Evolutionary conservation across 2,329 filamentous ascomycete species (phyloP).

Genomic region (Ophiosphaerella narmari): DNA sequence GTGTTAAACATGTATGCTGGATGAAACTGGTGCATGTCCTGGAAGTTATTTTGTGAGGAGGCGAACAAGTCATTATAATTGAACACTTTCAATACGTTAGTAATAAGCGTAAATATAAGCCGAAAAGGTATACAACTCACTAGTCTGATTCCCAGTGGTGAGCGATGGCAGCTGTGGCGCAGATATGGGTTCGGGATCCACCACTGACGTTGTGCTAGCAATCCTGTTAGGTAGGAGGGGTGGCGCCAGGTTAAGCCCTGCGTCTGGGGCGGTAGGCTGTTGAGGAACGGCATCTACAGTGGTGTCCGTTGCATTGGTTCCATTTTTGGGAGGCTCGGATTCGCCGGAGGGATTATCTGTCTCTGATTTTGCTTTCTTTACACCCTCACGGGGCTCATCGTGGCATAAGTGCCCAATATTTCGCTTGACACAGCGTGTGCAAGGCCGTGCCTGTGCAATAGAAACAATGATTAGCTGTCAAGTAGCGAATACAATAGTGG

Average conservation of each 20-base stretch:
- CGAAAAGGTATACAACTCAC: conserved; percentile 61
- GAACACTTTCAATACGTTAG: conserved; percentile 61
- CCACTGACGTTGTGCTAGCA: conserved; percentile 62
- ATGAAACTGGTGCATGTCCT: conserved; percentile 94
- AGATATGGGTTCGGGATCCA: conserved; percentile 72
- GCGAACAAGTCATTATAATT: conserved; percentile 83
- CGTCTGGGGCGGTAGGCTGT: conserved; percentile 38
- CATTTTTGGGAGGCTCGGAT: conserved; percentile 35
- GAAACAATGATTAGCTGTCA: conserved; percentile 42
- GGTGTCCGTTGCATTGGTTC: conserved; percentile 35
- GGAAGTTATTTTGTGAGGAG: conserved; percentile 76
- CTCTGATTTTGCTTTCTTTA: conserved; percentile 75
- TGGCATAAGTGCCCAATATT: conserved; percentile 99
- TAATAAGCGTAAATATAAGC: conserved; percentile 22
- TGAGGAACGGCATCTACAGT: conserved; percentile 33
- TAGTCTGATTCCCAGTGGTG: conserved; percentile 70
- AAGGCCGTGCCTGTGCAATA: conserved; percentile 79
- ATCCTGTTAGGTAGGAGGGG: conserved; percentile 39
- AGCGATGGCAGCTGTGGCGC: conserved; percentile 67
- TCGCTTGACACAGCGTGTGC: conserved; percentile 95
- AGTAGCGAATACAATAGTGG: conserved; percentile 10
- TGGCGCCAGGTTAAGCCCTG: conserved; percentile 46
- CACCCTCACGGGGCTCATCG: conserved; percentile 86
- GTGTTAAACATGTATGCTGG: conserved; percentile 92
- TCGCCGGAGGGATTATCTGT: conserved; percentile 43